Evolutionary conservation across 768 basidiomycete species (phyloP), one percentile per base, ranked within the genome.

Genomic region (Astraeus odoratus): DNA sequence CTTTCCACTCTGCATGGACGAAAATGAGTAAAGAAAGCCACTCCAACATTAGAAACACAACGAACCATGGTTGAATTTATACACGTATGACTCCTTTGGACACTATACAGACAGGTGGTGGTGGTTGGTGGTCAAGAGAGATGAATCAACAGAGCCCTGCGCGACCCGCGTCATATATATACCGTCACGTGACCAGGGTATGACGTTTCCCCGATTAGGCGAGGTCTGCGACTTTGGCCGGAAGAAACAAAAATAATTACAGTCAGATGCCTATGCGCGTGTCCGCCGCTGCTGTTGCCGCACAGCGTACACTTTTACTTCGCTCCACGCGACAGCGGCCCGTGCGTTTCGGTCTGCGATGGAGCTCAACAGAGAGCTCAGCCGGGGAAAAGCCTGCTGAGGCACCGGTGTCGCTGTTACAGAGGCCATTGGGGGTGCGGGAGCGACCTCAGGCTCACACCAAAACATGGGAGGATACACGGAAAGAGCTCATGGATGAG

Each of bases 371-470:
- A 4, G 25, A 38, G 12, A 16, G 38, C 24, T 6, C 8, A 16
- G 43, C 52, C 19, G 49, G 39, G 7, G 25, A 35, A 2, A 27
- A 36, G 9, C 29, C 46, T 4, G 41, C 34, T 0, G 51, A 54
- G 30, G 41, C 47, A 37, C 53, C 58, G 19, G 58, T 71, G n/a
- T 49, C 59, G 12, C 48, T 73, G 24, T 64, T 88, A 23, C 72
- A 68, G 45, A 67, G 86, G 18, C 89, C 93, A 8, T 67, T 94
- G 8, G 93, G 93, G n/a, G 75, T 93, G 27, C 65, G 68, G 33
- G 76, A 83, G 45, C 70, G 73, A 19, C 93, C 91, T 1, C 75
- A 74, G 5, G 78, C 85, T 7, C 60, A 73, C 10, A 58, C 63
- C 33, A 79, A 74, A 58, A 75, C 80, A 37, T 75, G 77, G 68